phyloP scores from a whole-genome alignment of 257 asterid genomes.

The Cinchona pubescens region DNA sequence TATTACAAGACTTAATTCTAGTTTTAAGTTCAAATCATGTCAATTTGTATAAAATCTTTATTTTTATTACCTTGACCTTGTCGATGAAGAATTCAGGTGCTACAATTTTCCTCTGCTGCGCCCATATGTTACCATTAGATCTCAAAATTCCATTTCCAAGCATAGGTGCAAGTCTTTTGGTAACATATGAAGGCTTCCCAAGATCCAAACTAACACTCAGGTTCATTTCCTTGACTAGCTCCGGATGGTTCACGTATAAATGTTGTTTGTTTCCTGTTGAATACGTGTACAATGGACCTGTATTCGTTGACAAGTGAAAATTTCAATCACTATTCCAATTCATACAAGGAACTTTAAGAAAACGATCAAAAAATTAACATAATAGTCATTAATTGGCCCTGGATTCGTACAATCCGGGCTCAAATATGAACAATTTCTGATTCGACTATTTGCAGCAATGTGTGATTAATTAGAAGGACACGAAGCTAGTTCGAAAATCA shows the following conservation, averaged over 20 bases:
- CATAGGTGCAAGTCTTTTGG: slow-evolving; percentile 83
- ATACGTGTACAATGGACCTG: slow-evolving; percentile 67
- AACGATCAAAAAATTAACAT: not conserved
- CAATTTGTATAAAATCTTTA: not conserved
- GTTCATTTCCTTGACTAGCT: slow-evolving; percentile 74
- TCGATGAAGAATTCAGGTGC: slow-evolving; percentile 81
- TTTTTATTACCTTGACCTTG: slow-evolving; percentile 69
- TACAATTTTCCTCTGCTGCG: slow-evolving; percentile 70
- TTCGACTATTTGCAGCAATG: not conserved
- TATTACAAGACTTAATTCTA: no score
- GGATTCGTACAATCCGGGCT: not conserved
- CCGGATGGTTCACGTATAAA: slow-evolving; percentile 67
- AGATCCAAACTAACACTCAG: slow-evolving; percentile 41
- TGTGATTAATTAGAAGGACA: not conserved
- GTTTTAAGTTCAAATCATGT: not conserved
- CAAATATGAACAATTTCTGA: not conserved
- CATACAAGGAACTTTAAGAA: not conserved
- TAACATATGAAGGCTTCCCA: slow-evolving; percentile 77
- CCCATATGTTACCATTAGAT: slow-evolving; percentile 77
- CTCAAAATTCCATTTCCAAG: slow-evolving; percentile 87
- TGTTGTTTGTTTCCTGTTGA: slow-evolving; percentile 77
- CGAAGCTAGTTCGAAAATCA: not conserved
- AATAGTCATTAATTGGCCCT: not conserved
- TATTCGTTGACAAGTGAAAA: not conserved
- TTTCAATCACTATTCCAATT: not conserved